Conservation (phyloP, 306 rosid genomes). For the Crataegus laevigata region DNA sequence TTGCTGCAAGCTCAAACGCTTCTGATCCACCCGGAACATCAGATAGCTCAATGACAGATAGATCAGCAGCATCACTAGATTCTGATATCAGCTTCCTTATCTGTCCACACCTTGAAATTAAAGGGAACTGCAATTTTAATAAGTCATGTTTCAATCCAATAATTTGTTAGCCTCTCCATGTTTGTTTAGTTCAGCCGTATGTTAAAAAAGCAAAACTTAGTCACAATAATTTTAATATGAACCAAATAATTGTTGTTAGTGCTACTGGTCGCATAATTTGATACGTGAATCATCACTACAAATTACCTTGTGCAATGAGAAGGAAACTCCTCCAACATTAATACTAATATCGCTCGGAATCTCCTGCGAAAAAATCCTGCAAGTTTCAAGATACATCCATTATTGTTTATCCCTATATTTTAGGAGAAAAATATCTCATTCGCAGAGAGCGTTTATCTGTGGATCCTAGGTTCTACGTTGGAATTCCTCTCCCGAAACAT, state of each 20-base stretch:
- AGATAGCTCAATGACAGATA: conserved; percentile 46
- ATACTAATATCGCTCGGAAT: conserved; percentile 84
- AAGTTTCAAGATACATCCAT: conserved; percentile 18
- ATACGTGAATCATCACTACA: conserved; percentile 8
- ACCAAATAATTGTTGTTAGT: not conserved
- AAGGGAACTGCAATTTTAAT: conserved; percentile 62
- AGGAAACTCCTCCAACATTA: conserved; percentile 67
- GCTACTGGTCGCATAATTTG: not conserved
- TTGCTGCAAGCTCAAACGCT: conserved; percentile 90
- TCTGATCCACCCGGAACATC: conserved; percentile 87
- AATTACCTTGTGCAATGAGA: conserved; percentile 86
- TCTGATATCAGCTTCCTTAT: conserved; percentile 72
- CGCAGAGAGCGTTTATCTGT: not conserved
- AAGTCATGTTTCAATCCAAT: not conserved
- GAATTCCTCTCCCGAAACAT: not conserved
- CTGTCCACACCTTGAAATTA: conserved; percentile 79
- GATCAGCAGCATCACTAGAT: conserved; percentile 54
- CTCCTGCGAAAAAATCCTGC: conserved; percentile 94
- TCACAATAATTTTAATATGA: not conserved
- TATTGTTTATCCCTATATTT: not conserved
- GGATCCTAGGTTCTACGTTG: not conserved
- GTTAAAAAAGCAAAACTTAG: not conserved
- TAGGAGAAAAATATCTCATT: not conserved
- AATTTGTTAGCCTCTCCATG: not conserved
- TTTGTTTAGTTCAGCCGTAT: not conserved